Evolutionary conservation across 805 yeast species (phyloP), one percentile per base, ranked within the genome.

Genomic region (Lachancea kluyveri): DNA sequence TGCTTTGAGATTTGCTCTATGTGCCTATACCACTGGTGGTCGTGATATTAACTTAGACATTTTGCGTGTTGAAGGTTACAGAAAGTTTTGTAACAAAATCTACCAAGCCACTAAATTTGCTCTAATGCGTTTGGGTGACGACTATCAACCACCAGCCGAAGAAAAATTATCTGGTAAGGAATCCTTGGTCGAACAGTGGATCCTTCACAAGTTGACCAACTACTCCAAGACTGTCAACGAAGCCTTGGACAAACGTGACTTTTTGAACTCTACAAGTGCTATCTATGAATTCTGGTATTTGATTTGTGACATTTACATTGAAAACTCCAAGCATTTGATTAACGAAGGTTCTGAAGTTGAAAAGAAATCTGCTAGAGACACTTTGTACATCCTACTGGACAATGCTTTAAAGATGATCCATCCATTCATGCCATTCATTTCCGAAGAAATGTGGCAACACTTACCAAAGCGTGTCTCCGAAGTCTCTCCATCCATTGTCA

Each of bases 371-470:
- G 98, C 97, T 11, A 83, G 80, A 66, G 94, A 90, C 59, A 92
- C 97, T 15, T 70, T 92, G 46, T 92, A 87, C 75, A 84, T 92
- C 21, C 75, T 94, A 65, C 70, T 90, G 47, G 97, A 92, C 53
- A 83, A 82, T 45, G 96, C 96, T 8, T 72, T 90, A 66, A 79
- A 72, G 58, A 58, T 92, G 66, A 92, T 90, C 48, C 97, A 90
- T 58, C 98, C 98, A 59, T 92, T 86, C 70, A 92, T 92, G 98
- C 98, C 98, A 23, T 92, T 76, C 58, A 68, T 92, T 46, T 80
- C 97, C 28, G 98, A 92, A 64, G 98, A 92, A 70, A 76, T 92
- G 84, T 92, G 96, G 96, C 98, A 92, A 68, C 84, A 97, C 64
- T 68, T 92, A 53, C 97, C 97, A 50, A 80, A 82, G 53, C 78